These are phyloP conservation scores for Cerioporus squamosus DNA, from an alignment of 1,284 basidiomycete genomes.

Conservation along the genomic window DNA sequence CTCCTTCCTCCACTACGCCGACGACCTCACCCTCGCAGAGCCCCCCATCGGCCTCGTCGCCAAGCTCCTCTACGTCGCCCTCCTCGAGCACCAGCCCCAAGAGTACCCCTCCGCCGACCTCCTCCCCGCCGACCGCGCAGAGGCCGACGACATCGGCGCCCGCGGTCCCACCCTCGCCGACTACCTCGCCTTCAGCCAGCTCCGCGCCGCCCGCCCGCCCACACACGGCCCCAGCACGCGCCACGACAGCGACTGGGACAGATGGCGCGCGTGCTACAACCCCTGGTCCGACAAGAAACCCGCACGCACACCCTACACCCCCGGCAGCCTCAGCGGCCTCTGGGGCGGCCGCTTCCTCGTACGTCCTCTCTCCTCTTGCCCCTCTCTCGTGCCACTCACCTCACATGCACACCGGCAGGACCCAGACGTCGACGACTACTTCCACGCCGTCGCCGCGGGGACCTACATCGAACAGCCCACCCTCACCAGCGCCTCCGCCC, in stretches of 20 bases:
- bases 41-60: constrained; percentile 64
- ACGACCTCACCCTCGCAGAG: constrained; percentile 41
- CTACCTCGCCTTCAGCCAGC: constrained; percentile 58
- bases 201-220: constrained; percentile 37
- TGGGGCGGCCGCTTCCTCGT: constrained; percentile 67
- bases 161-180: constrained; percentile 60
- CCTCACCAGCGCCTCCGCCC: constrained; percentile 40
- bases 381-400: not conserved
- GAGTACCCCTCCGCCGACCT: constrained; percentile 43
- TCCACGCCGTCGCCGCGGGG: constrained; percentile 42
- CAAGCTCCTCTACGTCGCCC: constrained; percentile 64
- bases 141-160: constrained; percentile 39
- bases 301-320: constrained; percentile 42
- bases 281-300: constrained; percentile 39
- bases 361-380: constrained; percentile 27
- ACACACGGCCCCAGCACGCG: constrained; percentile 34
- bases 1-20: constrained; percentile 44
- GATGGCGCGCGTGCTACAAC: constrained; percentile 53
- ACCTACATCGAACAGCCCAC: constrained; percentile 30
- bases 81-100: constrained; percentile 55
- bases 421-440: constrained; percentile 38
- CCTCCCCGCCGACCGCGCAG: constrained; percentile 51
- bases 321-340: constrained; percentile 54
- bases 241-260: constrained; percentile 66
- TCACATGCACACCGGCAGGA: constrained; percentile 28